Evolutionary conservation across 2,329 filamentous ascomycete genomes (phyloP).

Genomic region (Alternaria incomplexa): DNA sequence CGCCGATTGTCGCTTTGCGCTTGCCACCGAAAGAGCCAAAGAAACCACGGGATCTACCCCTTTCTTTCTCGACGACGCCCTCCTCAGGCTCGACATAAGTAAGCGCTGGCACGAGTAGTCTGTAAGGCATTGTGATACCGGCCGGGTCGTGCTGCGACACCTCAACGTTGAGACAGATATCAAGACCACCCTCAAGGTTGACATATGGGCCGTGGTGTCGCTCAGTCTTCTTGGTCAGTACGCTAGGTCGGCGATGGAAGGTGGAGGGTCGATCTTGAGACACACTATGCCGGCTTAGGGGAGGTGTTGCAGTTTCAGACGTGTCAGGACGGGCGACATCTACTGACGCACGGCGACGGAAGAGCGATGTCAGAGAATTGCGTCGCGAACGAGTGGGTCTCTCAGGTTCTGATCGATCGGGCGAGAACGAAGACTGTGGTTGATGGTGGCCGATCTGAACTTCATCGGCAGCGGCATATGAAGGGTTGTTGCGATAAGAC

Average conservation of each 20-base stretch:
- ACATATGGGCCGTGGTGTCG: conserved; percentile 54
- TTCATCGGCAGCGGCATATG: conserved; percentile 41
- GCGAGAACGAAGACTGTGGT: conserved; percentile 46
- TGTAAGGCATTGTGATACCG: conserved; percentile 86
- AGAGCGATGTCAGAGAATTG: conserved; percentile 42
- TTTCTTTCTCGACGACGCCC: conserved; percentile 24
- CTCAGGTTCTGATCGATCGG: conserved; percentile 37
- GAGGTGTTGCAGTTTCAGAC: conserved; percentile 31
- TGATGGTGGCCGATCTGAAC: conserved; percentile 30
- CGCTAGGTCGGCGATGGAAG: conserved; percentile 55
- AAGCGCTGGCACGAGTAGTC: conserved; percentile 82
- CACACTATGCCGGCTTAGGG: conserved; percentile 17
- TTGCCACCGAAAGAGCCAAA: conserved; percentile 36
- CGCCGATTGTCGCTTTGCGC: conserved; percentile 35
- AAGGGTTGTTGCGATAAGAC: conserved; percentile 47
- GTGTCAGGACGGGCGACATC: conserved; percentile 35
- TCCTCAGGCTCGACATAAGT: conserved; percentile 48
- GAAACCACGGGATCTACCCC: conserved; percentile 34
- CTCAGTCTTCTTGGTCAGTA: conserved; percentile 49
- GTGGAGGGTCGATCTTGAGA: conserved; percentile 43
- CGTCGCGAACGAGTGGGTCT: conserved; percentile 39
- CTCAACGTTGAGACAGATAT: conserved; percentile 89
- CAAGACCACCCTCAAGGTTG: conserved; percentile 81
- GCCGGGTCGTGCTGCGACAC: conserved; percentile 83
- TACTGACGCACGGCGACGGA: conserved; percentile 42